Percentiles rank a stretch among this genome's conserved stretches.
Evolutionary conservation across 345 rosid genomes (phyloP).

Genomic region (Linum trigynum): DNA sequence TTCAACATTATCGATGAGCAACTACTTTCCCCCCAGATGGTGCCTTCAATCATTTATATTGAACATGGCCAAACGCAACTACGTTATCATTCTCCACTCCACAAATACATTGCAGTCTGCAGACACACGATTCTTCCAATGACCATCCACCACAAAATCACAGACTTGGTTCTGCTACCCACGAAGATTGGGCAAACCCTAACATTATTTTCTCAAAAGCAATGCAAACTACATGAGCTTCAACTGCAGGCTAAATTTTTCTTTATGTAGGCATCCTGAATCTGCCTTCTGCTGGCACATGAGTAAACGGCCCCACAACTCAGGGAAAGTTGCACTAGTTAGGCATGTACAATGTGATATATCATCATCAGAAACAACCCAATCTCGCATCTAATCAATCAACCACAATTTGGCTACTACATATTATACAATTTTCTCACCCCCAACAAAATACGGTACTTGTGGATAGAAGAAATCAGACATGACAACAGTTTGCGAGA

Average conservation of each 20-base stretch:
- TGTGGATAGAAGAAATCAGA: background rate
- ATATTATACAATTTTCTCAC: background rate
- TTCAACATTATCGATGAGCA: background rate
- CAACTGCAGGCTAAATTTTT: conserved; percentile 27
- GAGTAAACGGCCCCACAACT: conserved; percentile 14
- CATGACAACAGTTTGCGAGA: background rate
- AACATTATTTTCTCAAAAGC: conserved; percentile 15
- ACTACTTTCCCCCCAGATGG: too few relatives aligned
- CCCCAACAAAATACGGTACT: background rate
- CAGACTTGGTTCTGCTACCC: background rate
- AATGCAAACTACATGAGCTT: conserved; percentile 21
- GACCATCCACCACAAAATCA: too few relatives aligned
- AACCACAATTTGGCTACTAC: background rate
- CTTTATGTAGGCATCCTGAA: conserved; percentile 33
- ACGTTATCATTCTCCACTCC: too few relatives aligned
- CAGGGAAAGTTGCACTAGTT: conserved; percentile 24
- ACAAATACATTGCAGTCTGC: too few relatives aligned
- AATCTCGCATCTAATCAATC: background rate
- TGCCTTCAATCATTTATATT: too few relatives aligned
- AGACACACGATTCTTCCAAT: too few relatives aligned
- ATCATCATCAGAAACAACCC: too few relatives aligned
- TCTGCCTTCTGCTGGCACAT: conserved; percentile 15
- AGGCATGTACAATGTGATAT: conserved; percentile 35
- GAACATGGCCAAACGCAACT: too few relatives aligned
- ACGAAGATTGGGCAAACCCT: background rate